Base-by-base conservation (phyloP, 1,139 yeast species). In the Protomyces macrosporus region DNA sequence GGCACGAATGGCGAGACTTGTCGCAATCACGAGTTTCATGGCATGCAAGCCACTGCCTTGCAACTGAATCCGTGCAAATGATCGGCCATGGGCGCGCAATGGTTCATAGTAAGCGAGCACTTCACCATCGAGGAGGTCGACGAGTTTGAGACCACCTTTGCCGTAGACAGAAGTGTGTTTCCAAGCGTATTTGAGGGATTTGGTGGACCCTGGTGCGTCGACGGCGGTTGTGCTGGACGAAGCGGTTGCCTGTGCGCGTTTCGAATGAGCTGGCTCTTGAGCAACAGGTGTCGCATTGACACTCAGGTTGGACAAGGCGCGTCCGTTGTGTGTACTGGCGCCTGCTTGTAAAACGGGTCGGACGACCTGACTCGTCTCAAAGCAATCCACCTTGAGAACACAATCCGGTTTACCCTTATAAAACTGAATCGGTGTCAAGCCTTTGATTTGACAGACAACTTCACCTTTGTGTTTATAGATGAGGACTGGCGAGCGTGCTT, bases 71-170 rank as follows among this genome's bases (percentile, higher is more conserved):
- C 52, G 51, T 39, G 62, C 62, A 40, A 58, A 58, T 10, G 50
- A 33, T 30, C 42, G 32, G 42, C 62, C 62, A 14, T 30, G 23
- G 14, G 35, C 14, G 32, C 48, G 48, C 12, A 40, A n/a, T 9
- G 53, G 61, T 12, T 45, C 52, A 35, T 58, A 58, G 45, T 58
- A 58, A 10, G 62, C 62, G 0, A 58, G 53, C 6, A 58, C 50
- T 36, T 58, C 62, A 40, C 53, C 45, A 55, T 58, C 62, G 10
- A 55, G 39, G 16, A 58, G 36, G 39, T 58, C 62, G 39, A 58
- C 62, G 40, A 58, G 48, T 35, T 58, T 58, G 30, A 51, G 56
- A 9, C 62, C 62, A 6, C 62, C 62, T 35, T 58, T 58, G 4
- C 62, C 62, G 5, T 33, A 55, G 45, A 58, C 53, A 9, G 56